Conservation (phyloP, 495 filamentous ascomycete species). For the Penicillium parvum region DNA sequence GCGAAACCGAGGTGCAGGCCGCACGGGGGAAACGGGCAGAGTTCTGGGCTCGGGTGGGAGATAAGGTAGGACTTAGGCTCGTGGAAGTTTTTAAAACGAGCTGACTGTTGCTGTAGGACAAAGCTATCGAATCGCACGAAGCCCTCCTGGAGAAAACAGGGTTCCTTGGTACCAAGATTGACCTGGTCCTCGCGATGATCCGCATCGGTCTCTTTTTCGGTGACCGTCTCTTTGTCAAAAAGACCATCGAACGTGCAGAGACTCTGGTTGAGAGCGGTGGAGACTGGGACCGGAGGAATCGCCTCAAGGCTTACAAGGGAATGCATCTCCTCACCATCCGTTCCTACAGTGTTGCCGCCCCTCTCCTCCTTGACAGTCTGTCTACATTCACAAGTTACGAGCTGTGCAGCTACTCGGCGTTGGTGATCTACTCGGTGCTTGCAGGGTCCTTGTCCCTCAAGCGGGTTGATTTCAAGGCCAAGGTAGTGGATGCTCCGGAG, state of each 20-base stretch:
- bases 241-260: slow-evolving; percentile 86
- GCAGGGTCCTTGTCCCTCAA: slow-evolving; percentile 92
- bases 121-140: slow-evolving; percentile 87
- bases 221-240: slow-evolving; percentile 85
- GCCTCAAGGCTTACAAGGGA: slow-evolving; percentile 97
- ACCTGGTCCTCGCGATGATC: slow-evolving; percentile 92
- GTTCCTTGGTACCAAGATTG: slow-evolving; percentile 92
- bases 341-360: slow-evolving; percentile 83
- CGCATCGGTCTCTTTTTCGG: slow-evolving; percentile 94
- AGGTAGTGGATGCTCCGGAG: slow-evolving; percentile 96
- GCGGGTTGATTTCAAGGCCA: slow-evolving; percentile 96
- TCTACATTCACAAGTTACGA: slow-evolving; percentile 99
- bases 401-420: slow-evolving; percentile 87
- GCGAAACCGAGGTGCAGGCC: slow-evolving; percentile 90
- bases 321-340: slow-evolving; percentile 87
- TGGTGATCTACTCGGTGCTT: slow-evolving; percentile 93
- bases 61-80: slow-evolving; percentile 76
- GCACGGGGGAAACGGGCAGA: slow-evolving; percentile 92
- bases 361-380: slow-evolving; percentile 88
- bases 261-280: slow-evolving; percentile 88
- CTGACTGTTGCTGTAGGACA: slow-evolving; percentile 56
- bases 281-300: slow-evolving; percentile 97
- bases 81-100: not conserved
- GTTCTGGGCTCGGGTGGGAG: slow-evolving; percentile 87
- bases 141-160: slow-evolving; percentile 89